Percentiles rank a stretch among this genome's conserved stretches.
Conservation (phyloP, 805 yeast species). For the Suhomyces canberraensis region DNA sequence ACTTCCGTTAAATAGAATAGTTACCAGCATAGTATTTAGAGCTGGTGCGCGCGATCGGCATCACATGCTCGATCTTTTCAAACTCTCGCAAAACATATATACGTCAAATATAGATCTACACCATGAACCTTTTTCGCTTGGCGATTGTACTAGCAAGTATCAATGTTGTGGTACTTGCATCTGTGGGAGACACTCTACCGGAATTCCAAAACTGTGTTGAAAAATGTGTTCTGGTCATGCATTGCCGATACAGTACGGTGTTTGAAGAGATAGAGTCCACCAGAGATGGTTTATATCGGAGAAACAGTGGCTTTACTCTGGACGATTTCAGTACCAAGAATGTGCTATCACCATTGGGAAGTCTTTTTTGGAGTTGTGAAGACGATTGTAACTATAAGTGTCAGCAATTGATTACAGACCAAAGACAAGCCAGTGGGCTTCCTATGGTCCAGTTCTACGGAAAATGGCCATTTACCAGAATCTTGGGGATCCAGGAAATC, state of each 20-base stretch:
- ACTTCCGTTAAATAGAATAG: not conserved
- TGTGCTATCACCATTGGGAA: slow-evolving; percentile 5
- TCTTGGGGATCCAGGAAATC: slow-evolving; percentile 36
- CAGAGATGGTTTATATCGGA: slow-evolving; percentile 2
- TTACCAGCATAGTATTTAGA: no score
- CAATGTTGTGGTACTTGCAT: slow-evolving; percentile 10
- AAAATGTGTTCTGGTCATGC: slow-evolving; percentile 20
- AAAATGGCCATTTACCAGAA: slow-evolving; percentile 41
- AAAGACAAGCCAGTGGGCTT: slow-evolving; percentile 15
- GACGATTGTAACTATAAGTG: slow-evolving; percentile 40
- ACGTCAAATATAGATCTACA: not conserved
- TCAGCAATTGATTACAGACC: slow-evolving; percentile 30
- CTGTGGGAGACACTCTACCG: slow-evolving; percentile 32
- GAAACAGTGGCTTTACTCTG: not conserved
- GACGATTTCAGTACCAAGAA: slow-evolving; percentile 4
- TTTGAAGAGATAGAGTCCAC: slow-evolving; percentile 12
- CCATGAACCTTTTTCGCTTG: not conserved
- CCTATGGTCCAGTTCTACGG: slow-evolving; percentile 41
- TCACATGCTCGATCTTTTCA: not conserved
- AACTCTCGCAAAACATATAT: not conserved
- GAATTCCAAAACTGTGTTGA: slow-evolving; percentile 24
- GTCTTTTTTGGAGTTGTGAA: slow-evolving; percentile 30
- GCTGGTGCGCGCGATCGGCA: not conserved
- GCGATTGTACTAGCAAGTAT: not conserved
- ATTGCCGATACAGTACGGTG: slow-evolving; percentile 12